Conservation (phyloP, 305 asterid genomes). For the Lippia alba region DNA sequence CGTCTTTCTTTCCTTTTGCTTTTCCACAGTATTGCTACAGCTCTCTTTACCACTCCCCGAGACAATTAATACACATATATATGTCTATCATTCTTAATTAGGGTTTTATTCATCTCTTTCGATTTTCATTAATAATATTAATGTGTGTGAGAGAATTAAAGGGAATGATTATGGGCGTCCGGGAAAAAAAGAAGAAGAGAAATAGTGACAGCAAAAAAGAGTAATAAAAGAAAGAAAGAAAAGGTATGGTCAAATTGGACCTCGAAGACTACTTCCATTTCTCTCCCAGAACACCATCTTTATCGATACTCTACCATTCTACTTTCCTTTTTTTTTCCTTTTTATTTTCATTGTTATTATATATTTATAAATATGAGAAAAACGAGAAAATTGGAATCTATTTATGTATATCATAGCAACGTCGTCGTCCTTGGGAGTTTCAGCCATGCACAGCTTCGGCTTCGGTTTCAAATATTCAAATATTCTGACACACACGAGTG, state of each 20-base stretch:
- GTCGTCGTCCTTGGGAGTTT: slow-evolving; percentile 46
- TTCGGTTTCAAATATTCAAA: slow-evolving; percentile 51
- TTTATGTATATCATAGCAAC: neutral
- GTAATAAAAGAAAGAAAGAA: slow-evolving; percentile 66
- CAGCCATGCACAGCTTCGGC: slow-evolving; percentile 57
- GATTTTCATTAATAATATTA: neutral
- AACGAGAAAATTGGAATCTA: slow-evolving; percentile 5
- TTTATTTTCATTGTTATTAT: slow-evolving; percentile 29
- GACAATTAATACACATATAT: slow-evolving; percentile 41
- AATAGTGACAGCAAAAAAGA: slow-evolving; percentile 84
- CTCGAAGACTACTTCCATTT: slow-evolving; percentile 83
- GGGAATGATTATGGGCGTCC: slow-evolving; percentile 39
- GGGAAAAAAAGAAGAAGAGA: slow-evolving; percentile 2
- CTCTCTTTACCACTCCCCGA: slow-evolving; percentile 86
- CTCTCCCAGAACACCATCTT: slow-evolving; percentile 74
- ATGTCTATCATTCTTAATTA: no score
- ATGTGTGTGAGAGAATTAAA: neutral
- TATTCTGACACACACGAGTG: slow-evolving; percentile 81
- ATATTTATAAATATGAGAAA: neutral
- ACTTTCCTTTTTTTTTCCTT: slow-evolving; percentile 46
- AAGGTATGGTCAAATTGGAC: slow-evolving; percentile 88
- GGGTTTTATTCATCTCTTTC: no score
- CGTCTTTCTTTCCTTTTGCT: slow-evolving; percentile 56
- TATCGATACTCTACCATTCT: slow-evolving; percentile 83
- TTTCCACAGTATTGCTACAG: slow-evolving; percentile 71